Conservation (phyloP, 805 yeast species). For the Kodamaea lidongshanica region DNA sequence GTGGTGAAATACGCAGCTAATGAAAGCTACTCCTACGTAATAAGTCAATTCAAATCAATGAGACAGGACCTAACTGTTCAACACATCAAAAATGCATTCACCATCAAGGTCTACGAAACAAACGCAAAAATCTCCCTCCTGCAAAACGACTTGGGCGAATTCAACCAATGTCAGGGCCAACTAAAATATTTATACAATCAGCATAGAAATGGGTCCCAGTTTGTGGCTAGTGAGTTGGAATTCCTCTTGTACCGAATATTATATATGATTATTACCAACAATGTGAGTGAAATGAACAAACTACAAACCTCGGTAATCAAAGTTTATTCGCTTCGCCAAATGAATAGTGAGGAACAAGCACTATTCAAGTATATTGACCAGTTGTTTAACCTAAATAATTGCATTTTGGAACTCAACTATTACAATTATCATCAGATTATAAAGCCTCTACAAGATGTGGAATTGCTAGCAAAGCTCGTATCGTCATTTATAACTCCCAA, state of each 20-base stretch:
- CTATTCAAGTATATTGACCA: conserved; percentile 13
- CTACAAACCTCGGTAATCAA: conserved; percentile 18
- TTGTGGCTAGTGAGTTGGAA: conserved; percentile 41
- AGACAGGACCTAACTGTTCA: conserved; percentile 94
- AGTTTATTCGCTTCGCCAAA: conserved; percentile 4
- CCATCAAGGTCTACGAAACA: conserved; percentile 73
- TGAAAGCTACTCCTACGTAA: conserved; percentile 64
- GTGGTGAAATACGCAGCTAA: conserved; percentile 43
- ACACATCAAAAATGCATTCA: conserved; percentile 69
- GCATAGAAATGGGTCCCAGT: conserved; percentile 23
- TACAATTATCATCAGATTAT: conserved; percentile 42
- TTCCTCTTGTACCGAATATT: conserved; percentile 68
- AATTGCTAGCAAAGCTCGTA: conserved; percentile 19
- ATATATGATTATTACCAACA: conserved; percentile 69
- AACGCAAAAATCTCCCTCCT: conserved; percentile 85
- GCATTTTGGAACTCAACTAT: conserved; percentile 41
- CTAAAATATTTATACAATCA: conserved; percentile 54
- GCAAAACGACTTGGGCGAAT: conserved; percentile 84
- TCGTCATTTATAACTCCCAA: conserved; percentile 46
- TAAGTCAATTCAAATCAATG: conserved; percentile 87
- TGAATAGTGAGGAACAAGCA: conserved; percentile 9
- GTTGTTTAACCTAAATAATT: conserved; percentile 16
- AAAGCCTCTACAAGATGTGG: conserved; percentile 11
- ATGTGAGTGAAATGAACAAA: conserved; percentile 49
- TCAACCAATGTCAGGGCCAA: conserved; percentile 89